Percentiles rank a stretch among this genome's conserved stretches.
Conservation (phyloP, 192 early-diverging fungal genomes). For the Entomortierella chlamydospora region DNA sequence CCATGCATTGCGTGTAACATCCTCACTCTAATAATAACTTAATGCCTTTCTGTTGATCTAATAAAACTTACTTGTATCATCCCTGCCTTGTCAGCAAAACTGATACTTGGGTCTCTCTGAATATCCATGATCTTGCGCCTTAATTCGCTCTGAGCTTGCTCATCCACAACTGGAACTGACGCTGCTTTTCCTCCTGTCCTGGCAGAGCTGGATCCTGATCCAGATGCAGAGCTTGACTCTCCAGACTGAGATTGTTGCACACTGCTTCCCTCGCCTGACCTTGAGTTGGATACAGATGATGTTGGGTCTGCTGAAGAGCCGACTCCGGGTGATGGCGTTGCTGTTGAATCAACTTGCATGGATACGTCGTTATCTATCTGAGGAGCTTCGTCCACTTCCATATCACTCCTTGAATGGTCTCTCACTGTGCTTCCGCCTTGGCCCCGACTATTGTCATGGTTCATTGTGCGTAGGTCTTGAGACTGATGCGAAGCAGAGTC, state of each 20-base stretch:
- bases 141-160: conserved; percentile 59
- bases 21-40: too few relatives aligned
- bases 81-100: conserved; percentile 73
- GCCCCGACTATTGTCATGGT: background rate
- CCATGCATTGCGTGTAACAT: too few relatives aligned
- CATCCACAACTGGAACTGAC: conserved; percentile 35
- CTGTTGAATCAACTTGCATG: conserved; percentile 1
- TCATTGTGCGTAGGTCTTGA: background rate
- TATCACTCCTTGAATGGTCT: background rate
- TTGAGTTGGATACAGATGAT: background rate
- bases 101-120: conserved; percentile 63
- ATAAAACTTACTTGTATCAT: conserved; percentile 70
- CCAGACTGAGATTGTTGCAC: background rate
- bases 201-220: background rate
- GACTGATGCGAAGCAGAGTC: too few relatives aligned
- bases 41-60: too few relatives aligned
- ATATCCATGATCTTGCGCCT: conserved; percentile 76
- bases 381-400: conserved; percentile 15
- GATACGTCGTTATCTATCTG: background rate
- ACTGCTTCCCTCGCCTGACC: too few relatives aligned
- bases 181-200: background rate
- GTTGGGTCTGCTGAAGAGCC: background rate
- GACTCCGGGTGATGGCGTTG: background rate
- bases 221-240: background rate
- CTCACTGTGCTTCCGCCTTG: background rate